These are phyloP conservation scores for Apostasia ramifera DNA, from an alignment of 106 monocot species.

Conservation along the genomic window DNA sequence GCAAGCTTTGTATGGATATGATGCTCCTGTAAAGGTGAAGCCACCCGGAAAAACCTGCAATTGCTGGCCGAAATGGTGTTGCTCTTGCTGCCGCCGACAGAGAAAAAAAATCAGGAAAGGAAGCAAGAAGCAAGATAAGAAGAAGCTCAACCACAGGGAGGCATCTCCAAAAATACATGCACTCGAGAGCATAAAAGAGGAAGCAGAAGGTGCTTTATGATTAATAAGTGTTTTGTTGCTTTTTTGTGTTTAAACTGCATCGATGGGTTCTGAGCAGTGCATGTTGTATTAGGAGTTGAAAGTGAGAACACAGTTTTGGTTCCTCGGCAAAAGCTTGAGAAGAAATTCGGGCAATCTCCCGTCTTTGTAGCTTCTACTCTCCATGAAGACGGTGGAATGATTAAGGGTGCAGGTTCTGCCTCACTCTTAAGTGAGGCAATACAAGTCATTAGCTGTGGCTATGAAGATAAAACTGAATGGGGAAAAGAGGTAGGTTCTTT, in stretches of 20 bases:
- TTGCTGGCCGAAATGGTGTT: slow-evolving; percentile 76
- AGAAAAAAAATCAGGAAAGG: slow-evolving; percentile 36
- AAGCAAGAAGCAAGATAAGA: slow-evolving; percentile 22
- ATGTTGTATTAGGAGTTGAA: slow-evolving; percentile 16
- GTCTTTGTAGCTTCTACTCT: slow-evolving; percentile 60
- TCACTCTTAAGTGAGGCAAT: slow-evolving; percentile 53
- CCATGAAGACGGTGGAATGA: slow-evolving; percentile 32
- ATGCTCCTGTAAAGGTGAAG: slow-evolving; percentile 65
- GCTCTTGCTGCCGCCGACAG: slow-evolving; percentile 38
- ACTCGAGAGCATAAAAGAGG: slow-evolving; percentile 45
- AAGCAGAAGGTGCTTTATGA: slow-evolving; percentile 26
- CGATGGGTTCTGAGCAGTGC: neutral
- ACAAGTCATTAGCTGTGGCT: slow-evolving; percentile 42
- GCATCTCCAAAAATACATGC: slow-evolving; percentile 53
- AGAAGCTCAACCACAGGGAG: slow-evolving; percentile 41
- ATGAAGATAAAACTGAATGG: slow-evolving; percentile 85
- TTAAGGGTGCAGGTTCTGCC: slow-evolving; percentile 12
- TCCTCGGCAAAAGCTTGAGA: slow-evolving; percentile 50
- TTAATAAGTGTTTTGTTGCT: neutral
- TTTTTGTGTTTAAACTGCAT: neutral
- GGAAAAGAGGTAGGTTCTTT: slow-evolving; percentile 59
- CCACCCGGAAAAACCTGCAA: slow-evolving; percentile 66
- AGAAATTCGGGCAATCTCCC: slow-evolving; percentile 80
- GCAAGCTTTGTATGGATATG: slow-evolving; percentile 75
- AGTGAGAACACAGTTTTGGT: slow-evolving; percentile 25